Evolutionary conservation across 2,329 filamentous ascomycete genomes (phyloP).

Genomic region (Tolypocladium endophyticum): DNA sequence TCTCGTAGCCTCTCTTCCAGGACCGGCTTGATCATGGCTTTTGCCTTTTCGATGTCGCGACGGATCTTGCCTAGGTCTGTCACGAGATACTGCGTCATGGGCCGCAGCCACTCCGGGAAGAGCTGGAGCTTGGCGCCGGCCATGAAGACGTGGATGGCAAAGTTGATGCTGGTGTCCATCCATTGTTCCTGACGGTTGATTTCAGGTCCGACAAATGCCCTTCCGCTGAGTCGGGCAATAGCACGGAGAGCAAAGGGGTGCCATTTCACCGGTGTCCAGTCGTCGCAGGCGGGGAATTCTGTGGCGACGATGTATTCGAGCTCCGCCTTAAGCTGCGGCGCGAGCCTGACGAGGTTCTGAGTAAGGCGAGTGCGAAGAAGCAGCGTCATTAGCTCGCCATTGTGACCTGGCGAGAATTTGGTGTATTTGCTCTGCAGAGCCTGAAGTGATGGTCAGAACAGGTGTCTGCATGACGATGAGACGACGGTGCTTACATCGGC

Average conservation of each 20-base stretch:
- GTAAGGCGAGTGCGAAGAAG: slow-evolving; percentile 36
- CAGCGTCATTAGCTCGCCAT: slow-evolving; percentile 32
- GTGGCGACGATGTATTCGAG: slow-evolving; percentile 33
- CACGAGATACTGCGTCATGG: slow-evolving; percentile 33
- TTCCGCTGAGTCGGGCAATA: slow-evolving; percentile 42
- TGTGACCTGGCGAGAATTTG: slow-evolving; percentile 34
- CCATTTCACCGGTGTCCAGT: slow-evolving; percentile 45
- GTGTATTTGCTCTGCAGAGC: slow-evolving; percentile 41
- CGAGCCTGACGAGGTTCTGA: slow-evolving; percentile 34
- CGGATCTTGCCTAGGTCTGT: slow-evolving; percentile 34
- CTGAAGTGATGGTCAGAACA: slow-evolving; percentile 12
- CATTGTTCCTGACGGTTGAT: slow-evolving; percentile 42
- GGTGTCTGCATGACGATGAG: not conserved
- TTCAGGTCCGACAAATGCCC: slow-evolving; percentile 39
- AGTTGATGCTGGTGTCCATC: slow-evolving; percentile 41
- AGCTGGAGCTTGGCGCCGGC: slow-evolving; percentile 39
- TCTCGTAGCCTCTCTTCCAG: slow-evolving; percentile 34
- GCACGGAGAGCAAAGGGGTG: slow-evolving; percentile 40
- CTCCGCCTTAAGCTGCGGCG: slow-evolving; percentile 35
- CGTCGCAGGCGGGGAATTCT: slow-evolving; percentile 38
- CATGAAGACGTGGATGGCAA: slow-evolving; percentile 37
- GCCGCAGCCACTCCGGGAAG: slow-evolving; percentile 38
- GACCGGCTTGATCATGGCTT: slow-evolving; percentile 32
- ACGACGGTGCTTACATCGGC: slow-evolving; percentile 26
- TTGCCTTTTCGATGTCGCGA: slow-evolving; percentile 29